Base-by-base conservation (phyloP, 257 asterid genomes). In the Datura wrightii region DNA sequence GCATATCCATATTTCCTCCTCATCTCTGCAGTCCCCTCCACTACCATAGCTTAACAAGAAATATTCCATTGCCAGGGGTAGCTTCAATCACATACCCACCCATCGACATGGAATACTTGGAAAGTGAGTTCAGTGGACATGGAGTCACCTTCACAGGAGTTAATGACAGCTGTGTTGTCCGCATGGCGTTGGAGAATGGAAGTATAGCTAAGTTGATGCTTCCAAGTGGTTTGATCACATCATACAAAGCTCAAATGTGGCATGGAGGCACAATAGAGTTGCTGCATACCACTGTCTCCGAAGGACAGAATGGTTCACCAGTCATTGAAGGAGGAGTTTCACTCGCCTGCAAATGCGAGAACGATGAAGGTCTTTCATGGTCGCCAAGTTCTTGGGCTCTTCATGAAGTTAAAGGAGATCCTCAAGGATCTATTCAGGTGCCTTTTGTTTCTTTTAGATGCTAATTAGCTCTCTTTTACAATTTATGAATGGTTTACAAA, bases 181-280 rank as follows among this genome's bases (percentile, higher is more conserved):
- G 85, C 58, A 88, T 95, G 96, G 90, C 91, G 5, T 91, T 90
- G 18, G 94, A 89, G 69, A 89, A 92, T 14, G 94, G 97, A 78
- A 93, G 89, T 36, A 79, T 92, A 4, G 89, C 93, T 67, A 92
- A 82, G 34, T n/a, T 95, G 79, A 92, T 95, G 94, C 95, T 93
- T 72, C 98, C 97, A 3, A 87, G 89, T 87, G 98, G 98, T 58
- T 85, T 93, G 81, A 88, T 95, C 89, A 95, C 97, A 62, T 95
- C 98, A 3, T 92, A 89, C 85, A 93, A 92, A 88, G 85, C 97
- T 60, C 87, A 87, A 67, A 92, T 93, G 98, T 95, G 98, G 97
- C 97, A 95, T 24, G 95, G 97, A 18, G 95, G 92, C 79, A 87
- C 89, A 0, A 48, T 89, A 87, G 97, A 93, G 89, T 79, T 95